Evolutionary conservation across 257 asterid species (phyloP).

Genomic region (Solanum rostratum): DNA sequence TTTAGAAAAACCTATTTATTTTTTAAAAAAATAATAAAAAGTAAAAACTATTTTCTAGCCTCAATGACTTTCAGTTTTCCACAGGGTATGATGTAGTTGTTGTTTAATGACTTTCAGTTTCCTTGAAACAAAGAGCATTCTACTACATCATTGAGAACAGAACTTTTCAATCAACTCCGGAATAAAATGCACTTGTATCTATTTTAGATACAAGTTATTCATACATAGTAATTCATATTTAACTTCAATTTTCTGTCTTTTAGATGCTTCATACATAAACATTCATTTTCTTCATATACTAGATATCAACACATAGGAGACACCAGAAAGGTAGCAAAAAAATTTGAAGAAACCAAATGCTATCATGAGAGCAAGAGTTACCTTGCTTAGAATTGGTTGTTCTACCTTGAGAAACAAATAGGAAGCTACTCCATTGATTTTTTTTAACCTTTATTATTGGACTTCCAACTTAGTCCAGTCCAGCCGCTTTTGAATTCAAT

Average conservation of each 20-base stretch:
- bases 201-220: background rate
- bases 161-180: background rate
- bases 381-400: background rate
- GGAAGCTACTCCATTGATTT: background rate
- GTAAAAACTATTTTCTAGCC: background rate
- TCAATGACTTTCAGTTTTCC: background rate
- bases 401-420: background rate
- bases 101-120: background rate
- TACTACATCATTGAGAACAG: background rate
- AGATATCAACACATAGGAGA: background rate
- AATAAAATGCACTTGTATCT: background rate
- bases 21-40: background rate
- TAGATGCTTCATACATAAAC: background rate
- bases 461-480: background rate
- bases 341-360: background rate
- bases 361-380: background rate
- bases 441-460: background rate
- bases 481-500: background rate
- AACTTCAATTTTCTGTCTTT: background rate
- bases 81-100: too few species aligned
- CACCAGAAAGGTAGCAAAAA: background rate
- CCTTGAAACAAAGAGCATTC: background rate
- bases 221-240: background rate
- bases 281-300: background rate
- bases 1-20: background rate